Base-by-base conservation (phyloP, 2,329 filamentous ascomycete species). In the Aureobasidium sp. region DNA sequence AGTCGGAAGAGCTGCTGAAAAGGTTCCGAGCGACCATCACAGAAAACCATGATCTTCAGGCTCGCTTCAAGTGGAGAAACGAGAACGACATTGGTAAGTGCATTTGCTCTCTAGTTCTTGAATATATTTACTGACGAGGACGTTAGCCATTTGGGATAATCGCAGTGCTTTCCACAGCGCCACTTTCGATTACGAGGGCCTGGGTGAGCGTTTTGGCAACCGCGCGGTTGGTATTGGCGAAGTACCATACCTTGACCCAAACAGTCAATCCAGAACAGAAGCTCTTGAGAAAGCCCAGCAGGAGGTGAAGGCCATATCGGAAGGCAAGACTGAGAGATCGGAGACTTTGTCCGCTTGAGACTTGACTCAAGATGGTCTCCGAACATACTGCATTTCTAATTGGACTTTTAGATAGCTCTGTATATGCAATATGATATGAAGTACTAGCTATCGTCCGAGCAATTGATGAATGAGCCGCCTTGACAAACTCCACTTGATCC, bases 121-220 rank as follows among this genome's bases (percentile, higher is more conserved):
- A 39, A 19, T 4, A 11, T 11, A n/a, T 25, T 27, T 11, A 14
- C 47, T 50, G 6, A 50, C 10, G 6, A 8, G 6, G 1, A 12
- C 0, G 4, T 5, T 12, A 56, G 77, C 80, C 1, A 82, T 86
- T 58, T 86, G 83, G 83, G 83, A 86, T 62, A 86, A 86, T 56
- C 68, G 79, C 6, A 77, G 75, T 50, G 74, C 70, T 1, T 81
- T 78, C 64, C 80, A 83, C 59, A 76, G 75, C 32, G 81, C 80
- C 0, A 85, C 80, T 0, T 83, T 79, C 57, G 83, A 86, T 58
- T 85, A 84, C 39, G 73, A 73, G 12, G 71, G 70, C 11, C 70
- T 75, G 24, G 79, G 78, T 0, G 70, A 75, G 22, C 68, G 80
- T 42, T 70, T 72, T 45, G 74, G 77, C 22, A 72, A 80, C 61